These are phyloP conservation scores for Fraxinus americana DNA, from an alignment of 257 asterid species.

Conservation along the genomic window DNA sequence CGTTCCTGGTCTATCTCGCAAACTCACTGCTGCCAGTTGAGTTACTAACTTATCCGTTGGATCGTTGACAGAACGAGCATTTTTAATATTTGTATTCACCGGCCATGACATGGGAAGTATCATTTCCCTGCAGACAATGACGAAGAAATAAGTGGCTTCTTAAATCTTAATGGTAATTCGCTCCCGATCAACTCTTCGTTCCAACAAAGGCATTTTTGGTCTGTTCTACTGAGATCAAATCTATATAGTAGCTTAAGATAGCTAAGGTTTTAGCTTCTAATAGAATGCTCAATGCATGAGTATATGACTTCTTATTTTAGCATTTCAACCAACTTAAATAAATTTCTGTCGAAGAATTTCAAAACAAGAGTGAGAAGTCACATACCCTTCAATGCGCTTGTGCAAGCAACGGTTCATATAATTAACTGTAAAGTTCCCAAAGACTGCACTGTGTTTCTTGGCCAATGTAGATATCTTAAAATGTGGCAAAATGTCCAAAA, in stretches of 20 bases:
- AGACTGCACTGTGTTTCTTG: conserved; percentile 10
- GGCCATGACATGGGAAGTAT: conserved; percentile 41
- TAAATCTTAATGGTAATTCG: no score
- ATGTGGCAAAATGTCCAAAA: conserved; percentile 45
- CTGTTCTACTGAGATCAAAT: no score
- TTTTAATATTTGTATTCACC: background rate
- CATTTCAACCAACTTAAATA: background rate
- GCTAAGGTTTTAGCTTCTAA: no score
- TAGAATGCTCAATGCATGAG: no score
- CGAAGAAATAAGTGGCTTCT: background rate
- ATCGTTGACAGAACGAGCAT: background rate
- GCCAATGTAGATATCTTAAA: conserved; percentile 33
- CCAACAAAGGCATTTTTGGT: no score
- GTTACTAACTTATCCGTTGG: background rate
- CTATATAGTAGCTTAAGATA: no score
- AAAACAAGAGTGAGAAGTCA: background rate
- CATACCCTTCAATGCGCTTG: conserved; percentile 36
- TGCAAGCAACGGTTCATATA: conserved; percentile 30
- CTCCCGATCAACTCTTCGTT: no score
- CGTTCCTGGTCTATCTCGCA: background rate
- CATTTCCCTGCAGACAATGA: conserved; percentile 25
- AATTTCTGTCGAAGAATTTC: background rate
- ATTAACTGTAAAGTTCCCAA: conserved; percentile 34
- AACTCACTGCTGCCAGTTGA: background rate
- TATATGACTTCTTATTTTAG: no score